These are phyloP conservation scores for Xylogone sp. DNA, from an alignment of 2,329 filamentous ascomycete genomes.

Conservation along the genomic window DNA sequence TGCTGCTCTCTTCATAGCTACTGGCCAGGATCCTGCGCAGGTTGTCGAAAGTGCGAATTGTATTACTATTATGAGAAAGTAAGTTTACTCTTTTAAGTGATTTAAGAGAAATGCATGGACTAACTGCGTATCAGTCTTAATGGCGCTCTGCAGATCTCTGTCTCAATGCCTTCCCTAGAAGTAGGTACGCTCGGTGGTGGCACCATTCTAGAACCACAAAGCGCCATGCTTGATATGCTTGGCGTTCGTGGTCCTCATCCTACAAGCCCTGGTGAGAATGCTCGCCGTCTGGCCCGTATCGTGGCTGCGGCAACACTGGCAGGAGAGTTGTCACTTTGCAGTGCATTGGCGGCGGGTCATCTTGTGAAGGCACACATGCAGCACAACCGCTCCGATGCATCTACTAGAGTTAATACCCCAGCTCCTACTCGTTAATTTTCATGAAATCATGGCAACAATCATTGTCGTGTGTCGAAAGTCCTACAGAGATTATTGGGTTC, in stretches of 20 bases:
- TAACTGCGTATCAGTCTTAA: too few relatives aligned
- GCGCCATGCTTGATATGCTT: slow-evolving; percentile 90
- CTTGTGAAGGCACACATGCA: slow-evolving; percentile 90
- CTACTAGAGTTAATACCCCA: too few relatives aligned
- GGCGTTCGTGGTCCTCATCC: slow-evolving; percentile 85
- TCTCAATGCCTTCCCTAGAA: slow-evolving; percentile 95
- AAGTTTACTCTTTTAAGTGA: slow-evolving; percentile 39
- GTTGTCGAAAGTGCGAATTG: slow-evolving; percentile 94
- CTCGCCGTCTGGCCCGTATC: slow-evolving; percentile 78
- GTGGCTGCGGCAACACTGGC: slow-evolving; percentile 81
- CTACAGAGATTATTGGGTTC: too few relatives aligned
- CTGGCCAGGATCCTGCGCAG: slow-evolving; percentile 92
- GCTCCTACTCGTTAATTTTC: too few relatives aligned
- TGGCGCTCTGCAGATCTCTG: slow-evolving; percentile 86
- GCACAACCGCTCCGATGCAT: slow-evolving; percentile 89
- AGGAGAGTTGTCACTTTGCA: slow-evolving; percentile 83
- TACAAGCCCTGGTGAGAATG: slow-evolving; percentile 81
- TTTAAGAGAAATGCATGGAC: slow-evolving; percentile 10
- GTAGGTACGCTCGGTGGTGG: slow-evolving; percentile 92
- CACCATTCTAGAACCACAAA: slow-evolving; percentile 90
- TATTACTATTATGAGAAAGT: slow-evolving; percentile 98
- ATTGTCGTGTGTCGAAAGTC: too few relatives aligned
- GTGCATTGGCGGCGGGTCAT: slow-evolving; percentile 84
- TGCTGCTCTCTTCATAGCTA: slow-evolving; percentile 87
- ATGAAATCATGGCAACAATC: too few relatives aligned